Percentiles rank a stretch among this genome's conserved stretches.
These are phyloP conservation scores for Millerozyma acaciae DNA, from an alignment of 805 yeast genomes.

Conservation along the genomic window DNA sequence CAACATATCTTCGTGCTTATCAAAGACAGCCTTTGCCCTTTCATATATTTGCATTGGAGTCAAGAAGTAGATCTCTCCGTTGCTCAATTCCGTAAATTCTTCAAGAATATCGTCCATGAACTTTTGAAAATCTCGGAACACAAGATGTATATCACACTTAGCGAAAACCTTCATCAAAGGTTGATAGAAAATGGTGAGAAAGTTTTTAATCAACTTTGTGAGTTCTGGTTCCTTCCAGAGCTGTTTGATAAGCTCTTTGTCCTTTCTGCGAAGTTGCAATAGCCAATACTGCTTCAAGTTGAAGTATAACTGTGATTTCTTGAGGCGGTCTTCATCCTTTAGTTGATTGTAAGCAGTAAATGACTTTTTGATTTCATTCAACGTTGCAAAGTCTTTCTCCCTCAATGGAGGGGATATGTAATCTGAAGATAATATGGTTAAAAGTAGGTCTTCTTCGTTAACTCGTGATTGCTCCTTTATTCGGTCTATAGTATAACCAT, in stretches of 20 bases:
- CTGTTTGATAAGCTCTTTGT: slow-evolving; percentile 69
- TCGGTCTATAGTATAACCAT: slow-evolving; percentile 12
- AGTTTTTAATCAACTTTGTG: slow-evolving; percentile 67
- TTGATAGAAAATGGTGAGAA: slow-evolving; percentile 47
- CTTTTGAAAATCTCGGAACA: slow-evolving; percentile 34
- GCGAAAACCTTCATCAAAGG: slow-evolving; percentile 37
- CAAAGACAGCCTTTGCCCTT: slow-evolving; percentile 59
- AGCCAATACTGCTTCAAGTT: slow-evolving; percentile 60
- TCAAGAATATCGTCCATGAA: slow-evolving; percentile 52
- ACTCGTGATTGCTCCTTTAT: slow-evolving; percentile 22
- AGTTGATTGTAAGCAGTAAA: slow-evolving; percentile 16
- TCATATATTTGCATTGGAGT: slow-evolving; percentile 60
- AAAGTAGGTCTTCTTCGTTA: slow-evolving; percentile 19
- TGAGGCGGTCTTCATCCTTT: slow-evolving; percentile 8
- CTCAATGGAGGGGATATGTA: slow-evolving; percentile 17
- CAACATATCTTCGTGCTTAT: slow-evolving; percentile 66
- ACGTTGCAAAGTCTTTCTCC: slow-evolving; percentile 4
- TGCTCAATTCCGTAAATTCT: slow-evolving; percentile 61
- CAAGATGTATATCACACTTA: slow-evolving; percentile 35
- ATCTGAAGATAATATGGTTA: slow-evolving; percentile 20
- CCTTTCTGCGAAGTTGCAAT: slow-evolving; percentile 63
- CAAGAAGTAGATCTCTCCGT: slow-evolving; percentile 45
- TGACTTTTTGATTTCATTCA: slow-evolving; percentile 14
- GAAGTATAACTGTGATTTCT: slow-evolving; percentile 39
- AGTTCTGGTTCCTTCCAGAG: slow-evolving; percentile 85